phyloP scores from a whole-genome alignment of 1,284 basidiomycete genomes.

The Trichosporon asahii region DNA sequence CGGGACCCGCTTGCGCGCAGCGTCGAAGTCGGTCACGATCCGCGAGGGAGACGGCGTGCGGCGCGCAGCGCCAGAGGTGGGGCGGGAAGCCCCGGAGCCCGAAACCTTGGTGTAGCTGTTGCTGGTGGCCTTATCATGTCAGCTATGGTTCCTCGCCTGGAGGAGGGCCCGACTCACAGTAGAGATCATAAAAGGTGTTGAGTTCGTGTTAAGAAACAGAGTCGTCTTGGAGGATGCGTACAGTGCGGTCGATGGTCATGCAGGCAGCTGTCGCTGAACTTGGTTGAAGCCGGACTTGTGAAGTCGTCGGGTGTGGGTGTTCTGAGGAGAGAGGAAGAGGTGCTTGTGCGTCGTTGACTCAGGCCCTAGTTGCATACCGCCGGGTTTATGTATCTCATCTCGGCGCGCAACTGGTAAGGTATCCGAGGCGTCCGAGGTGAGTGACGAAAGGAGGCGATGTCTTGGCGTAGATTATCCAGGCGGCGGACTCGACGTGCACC shows the following conservation, averaged over 20 bases:
- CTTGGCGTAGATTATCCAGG: constrained; percentile 8
- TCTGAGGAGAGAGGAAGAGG: neutral
- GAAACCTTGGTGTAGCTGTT: neutral
- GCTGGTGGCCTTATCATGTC: neutral
- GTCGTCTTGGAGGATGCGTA: constrained; percentile 4
- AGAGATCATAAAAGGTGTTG: neutral
- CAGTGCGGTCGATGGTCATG: neutral
- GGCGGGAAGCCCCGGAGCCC: neutral
- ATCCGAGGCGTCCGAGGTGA: neutral
- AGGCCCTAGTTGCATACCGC: neutral
- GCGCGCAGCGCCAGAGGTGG: neutral
- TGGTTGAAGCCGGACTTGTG: neutral
- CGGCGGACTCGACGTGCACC: constrained; percentile 1
- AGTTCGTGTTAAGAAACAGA: neutral
- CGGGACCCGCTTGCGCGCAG: neutral
- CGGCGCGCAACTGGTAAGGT: neutral
- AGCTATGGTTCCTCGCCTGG: neutral
- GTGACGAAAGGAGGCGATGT: neutral
- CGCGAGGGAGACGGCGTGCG: neutral
- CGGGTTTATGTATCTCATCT: neutral
- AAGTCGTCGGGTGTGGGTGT: neutral
- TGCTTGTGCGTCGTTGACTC: neutral
- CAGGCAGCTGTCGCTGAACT: constrained; percentile 3
- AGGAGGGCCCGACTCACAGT: neutral
- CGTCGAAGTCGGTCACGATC: neutral